Evolutionary conservation across 2,329 filamentous ascomycete species (phyloP).

Genomic region (Tothia fuscella): DNA sequence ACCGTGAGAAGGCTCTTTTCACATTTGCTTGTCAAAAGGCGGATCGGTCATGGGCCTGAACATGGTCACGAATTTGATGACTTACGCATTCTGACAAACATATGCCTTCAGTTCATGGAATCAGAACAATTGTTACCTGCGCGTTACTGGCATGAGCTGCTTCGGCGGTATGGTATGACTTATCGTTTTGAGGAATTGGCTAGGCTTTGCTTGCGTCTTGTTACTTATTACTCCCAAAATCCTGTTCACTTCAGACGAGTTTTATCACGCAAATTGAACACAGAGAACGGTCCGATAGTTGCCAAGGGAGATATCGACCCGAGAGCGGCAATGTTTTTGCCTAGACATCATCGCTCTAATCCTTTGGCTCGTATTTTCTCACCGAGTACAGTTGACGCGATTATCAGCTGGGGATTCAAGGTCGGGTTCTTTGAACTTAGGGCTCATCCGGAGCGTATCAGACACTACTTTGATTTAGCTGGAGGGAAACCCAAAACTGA

Average conservation of each 20-base stretch:
- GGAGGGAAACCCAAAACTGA: no score
- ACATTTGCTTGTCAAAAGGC: constrained; percentile 27
- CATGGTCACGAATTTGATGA: constrained; percentile 21
- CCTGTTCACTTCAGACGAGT: not conserved
- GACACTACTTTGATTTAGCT: not conserved
- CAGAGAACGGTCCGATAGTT: not conserved
- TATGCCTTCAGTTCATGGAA: constrained; percentile 36
- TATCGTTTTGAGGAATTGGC: constrained; percentile 40
- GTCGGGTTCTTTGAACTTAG: constrained; percentile 10
- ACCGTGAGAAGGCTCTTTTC: constrained; percentile 34
- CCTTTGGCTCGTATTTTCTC: constrained; percentile 16
- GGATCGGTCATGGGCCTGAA: constrained; percentile 11
- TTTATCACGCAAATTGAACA: not conserved
- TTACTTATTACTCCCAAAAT: constrained; percentile 13
- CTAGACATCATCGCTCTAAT: not conserved
- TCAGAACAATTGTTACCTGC: constrained; percentile 31
- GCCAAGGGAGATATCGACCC: constrained; percentile 2
- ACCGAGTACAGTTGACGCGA: constrained; percentile 17
- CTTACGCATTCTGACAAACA: constrained; percentile 33
- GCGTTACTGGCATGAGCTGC: constrained; percentile 43
- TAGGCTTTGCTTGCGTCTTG: constrained; percentile 41
- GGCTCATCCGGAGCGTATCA: not conserved
- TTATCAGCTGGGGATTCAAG: constrained; percentile 23
- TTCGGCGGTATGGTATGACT: constrained; percentile 48
- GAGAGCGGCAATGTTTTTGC: not conserved